Evolutionary conservation across 768 basidiomycete genomes (phyloP), one percentile per base, ranked within the genome.

Genomic region (Rhodotorula babjevae): DNA sequence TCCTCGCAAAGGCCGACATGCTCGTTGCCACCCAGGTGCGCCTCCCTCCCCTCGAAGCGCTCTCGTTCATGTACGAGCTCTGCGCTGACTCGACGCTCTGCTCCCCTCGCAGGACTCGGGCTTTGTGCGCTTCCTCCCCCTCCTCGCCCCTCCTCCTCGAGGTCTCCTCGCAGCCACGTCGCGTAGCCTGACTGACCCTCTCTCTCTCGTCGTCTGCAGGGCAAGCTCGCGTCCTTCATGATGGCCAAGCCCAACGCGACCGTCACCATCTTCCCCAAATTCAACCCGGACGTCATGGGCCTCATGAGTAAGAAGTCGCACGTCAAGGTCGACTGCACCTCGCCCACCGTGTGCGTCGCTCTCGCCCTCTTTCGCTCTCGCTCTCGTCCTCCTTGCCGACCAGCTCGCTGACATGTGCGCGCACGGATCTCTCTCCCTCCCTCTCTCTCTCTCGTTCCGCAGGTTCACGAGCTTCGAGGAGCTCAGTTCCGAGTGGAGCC

Each of bases 151-250:
- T 14, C 23, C 18, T 50, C 40, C 36, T 14, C 23, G 49, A n/a
- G n/a, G n/a, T 53, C 9, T 14, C 23, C 16, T 21, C n/a, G 10
- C 19, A 0, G 6, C 18, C 14, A 15, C 7, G 14, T 3, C 14
- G 2, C 23, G 25, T 2, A 14, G 23, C 36, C 19, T 5, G 9
- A 25, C 31, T 4, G 12, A 9, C 27, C 2, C n/a, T n/a, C 6
- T n/a, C 15, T 25, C 8, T 55, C 50, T 14, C 7, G 23, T 6
- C n/a, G 6, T 18, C 44, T 18, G 27, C 59, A 71, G 69, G 73
- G 73, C 29, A 74, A 74, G 50, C 69, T 74, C 53, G 73, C 73
- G 25, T 36, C 60, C 15, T 74, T 74, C 66, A 67, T 69, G 68
- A 63, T 64, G 47, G 73, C 61, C 6, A 50, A 52, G 19, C 65